Conservation (phyloP, 2,329 filamentous ascomycete species). For the Byssothecium circinans region DNA sequence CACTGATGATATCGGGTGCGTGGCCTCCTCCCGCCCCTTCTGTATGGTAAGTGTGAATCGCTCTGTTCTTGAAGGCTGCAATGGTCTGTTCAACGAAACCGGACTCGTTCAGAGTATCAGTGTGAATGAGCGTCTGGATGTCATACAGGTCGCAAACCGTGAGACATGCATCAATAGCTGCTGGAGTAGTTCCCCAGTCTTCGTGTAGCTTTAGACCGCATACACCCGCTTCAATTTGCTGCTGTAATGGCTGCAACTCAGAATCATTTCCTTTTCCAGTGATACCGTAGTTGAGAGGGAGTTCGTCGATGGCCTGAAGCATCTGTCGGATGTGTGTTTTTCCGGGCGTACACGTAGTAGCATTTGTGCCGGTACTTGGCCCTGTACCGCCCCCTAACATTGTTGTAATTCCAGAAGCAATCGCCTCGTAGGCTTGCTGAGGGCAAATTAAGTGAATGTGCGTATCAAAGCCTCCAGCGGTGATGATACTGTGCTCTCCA, state of each 20-base stretch:
- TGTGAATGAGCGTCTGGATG: conserved; percentile 92
- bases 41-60: conserved; percentile 96
- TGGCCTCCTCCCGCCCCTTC: conserved; percentile 94
- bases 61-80: conserved; percentile 78
- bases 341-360: conserved; percentile 90
- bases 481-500: conserved; percentile 86
- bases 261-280: conserved; percentile 94
- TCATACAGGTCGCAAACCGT: conserved; percentile 86
- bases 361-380: conserved; percentile 87
- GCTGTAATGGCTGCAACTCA: conserved; percentile 67
- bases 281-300: conserved; percentile 87
- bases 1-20: conserved; percentile 92
- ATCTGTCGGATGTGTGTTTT: conserved; percentile 82
- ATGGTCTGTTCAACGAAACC: conserved; percentile 96
- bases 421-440: conserved; percentile 81
- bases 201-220: conserved; percentile 94
- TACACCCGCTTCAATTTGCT: conserved; percentile 80
- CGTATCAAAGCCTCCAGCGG: conserved; percentile 84
- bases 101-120: conserved; percentile 93
- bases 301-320: conserved; percentile 79
- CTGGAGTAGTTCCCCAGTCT: conserved; percentile 91
- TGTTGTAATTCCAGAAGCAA: conserved; percentile 85
- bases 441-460: conserved; percentile 96
- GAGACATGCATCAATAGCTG: conserved; percentile 82
- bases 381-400: conserved; percentile 90